Conservation (phyloP, 352 stramenopile species). For the Pythium scleroteichum region DNA sequence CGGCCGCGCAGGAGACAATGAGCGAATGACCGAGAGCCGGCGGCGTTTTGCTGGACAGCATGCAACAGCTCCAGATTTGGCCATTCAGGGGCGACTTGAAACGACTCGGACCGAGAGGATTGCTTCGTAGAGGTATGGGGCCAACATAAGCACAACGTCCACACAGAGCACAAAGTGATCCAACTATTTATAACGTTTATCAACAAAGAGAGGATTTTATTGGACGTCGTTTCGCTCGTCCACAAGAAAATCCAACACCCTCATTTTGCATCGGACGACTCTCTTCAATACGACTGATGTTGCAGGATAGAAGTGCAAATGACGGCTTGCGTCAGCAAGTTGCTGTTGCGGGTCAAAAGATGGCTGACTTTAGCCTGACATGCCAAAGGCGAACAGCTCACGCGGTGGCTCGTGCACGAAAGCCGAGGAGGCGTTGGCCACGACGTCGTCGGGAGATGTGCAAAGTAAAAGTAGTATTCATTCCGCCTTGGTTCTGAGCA, state of each 20-base stretch:
- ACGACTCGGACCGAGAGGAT: background rate
- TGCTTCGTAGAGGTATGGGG: background rate
- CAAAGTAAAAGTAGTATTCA: too few species aligned
- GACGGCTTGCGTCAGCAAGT: constrained; percentile 14
- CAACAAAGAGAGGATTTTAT: constrained; percentile 3
- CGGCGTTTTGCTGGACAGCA: background rate
- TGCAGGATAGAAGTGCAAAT: constrained; percentile 6
- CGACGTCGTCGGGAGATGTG: too few species aligned
- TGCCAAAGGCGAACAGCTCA: too few species aligned
- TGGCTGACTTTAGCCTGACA: too few species aligned
- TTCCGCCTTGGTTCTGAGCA: too few species aligned
- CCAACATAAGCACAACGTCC: background rate
- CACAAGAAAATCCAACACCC: constrained; percentile 20
- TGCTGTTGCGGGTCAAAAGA: constrained; percentile 1
- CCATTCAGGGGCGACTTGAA: constrained; percentile 4
- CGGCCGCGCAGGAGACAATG: constrained; percentile 10
- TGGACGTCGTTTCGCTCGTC: constrained; percentile 12
- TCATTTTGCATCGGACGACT: constrained; percentile 12
- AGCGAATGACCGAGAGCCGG: constrained; percentile 4
- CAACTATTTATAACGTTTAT: too few species aligned
- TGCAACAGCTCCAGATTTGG: constrained; percentile 15
- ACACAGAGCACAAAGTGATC: background rate
- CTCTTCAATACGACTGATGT: background rate
- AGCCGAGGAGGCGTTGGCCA: too few species aligned
- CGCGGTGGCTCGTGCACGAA: too few species aligned